Percentiles rank a stretch among this genome's conserved stretches.
These are phyloP conservation scores for Magnolia sinica DNA, from an alignment of 164 flowering plant genomes.

Conservation along the genomic window DNA sequence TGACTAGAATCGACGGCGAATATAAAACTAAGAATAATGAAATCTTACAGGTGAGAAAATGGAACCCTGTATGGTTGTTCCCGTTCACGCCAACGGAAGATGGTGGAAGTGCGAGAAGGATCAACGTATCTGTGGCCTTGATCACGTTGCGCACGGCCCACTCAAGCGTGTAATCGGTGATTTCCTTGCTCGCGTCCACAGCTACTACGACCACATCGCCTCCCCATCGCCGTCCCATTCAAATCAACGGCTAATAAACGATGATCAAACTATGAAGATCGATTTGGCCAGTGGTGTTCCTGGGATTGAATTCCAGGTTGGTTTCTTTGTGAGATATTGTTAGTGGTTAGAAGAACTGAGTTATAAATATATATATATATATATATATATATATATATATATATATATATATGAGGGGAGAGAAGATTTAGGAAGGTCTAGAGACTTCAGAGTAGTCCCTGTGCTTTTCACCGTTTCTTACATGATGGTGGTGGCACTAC, in stretches of 20 bases:
- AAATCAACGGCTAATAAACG: not conserved
- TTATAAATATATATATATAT: no score
- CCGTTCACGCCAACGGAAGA: not conserved
- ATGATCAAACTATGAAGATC: not conserved
- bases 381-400: no score
- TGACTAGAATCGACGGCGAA: not conserved
- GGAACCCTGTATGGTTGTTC: conserved; percentile 6
- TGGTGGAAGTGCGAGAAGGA: conserved; percentile 32
- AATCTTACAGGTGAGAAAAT: conserved; percentile 21
- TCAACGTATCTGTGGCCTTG: conserved; percentile 26
- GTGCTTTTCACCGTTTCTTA: no score
- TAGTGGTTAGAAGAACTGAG: not conserved
- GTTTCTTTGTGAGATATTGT: not conserved
- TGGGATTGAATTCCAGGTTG: not conserved
- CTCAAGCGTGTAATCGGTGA: conserved; percentile 36
- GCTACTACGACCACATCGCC: conserved; percentile 34
- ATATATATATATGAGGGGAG: not conserved
- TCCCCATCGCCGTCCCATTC: not conserved
- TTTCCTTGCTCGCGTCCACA: conserved; percentile 38
- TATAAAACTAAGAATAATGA: not conserved
- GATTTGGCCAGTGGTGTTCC: not conserved
- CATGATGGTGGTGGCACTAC: no score
- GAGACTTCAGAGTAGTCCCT: no score
- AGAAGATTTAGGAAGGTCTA: not conserved
- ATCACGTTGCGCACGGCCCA: conserved; percentile 34